phyloP scores from a whole-genome alignment of 2,329 filamentous ascomycete species.

The Fusarium algeriense region DNA sequence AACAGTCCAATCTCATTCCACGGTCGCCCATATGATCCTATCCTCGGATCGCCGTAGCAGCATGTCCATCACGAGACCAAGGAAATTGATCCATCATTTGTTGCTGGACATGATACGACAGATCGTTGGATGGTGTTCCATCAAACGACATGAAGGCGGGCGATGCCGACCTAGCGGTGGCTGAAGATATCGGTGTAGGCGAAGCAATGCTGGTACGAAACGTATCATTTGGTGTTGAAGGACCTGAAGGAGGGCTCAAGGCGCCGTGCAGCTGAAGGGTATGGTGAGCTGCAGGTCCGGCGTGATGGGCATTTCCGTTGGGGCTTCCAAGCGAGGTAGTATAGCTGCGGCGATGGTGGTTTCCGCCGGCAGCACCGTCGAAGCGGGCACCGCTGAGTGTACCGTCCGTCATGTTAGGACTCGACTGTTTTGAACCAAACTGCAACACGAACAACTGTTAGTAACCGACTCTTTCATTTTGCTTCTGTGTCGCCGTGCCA shows the following conservation, averaged over 20 bases:
- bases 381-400: conserved; percentile 58
- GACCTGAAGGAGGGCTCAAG: conserved; percentile 34
- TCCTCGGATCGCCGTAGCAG: conserved; percentile 62
- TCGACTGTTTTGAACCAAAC: conserved; percentile 73
- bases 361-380: conserved; percentile 39
- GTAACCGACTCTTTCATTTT: conserved; percentile 50
- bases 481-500: conserved; percentile 37
- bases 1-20: conserved; percentile 23
- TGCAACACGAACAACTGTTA: conserved; percentile 57
- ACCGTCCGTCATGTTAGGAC: conserved; percentile 63
- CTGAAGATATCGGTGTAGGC: conserved; percentile 52
- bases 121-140: conserved; percentile 60
- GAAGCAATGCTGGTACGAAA: conserved; percentile 42
- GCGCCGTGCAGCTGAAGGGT: conserved; percentile 50
- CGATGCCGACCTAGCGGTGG: conserved; percentile 58
- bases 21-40: conserved; percentile 46
- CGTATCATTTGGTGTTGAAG: conserved; percentile 47
- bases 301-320: conserved; percentile 45
- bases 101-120: conserved; percentile 55
- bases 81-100: conserved; percentile 61
- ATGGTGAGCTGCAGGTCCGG: conserved; percentile 58
- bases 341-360: conserved; percentile 20
- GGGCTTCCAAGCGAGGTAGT: conserved; percentile 31
- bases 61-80: conserved; percentile 61
- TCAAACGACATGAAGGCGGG: conserved; percentile 61